Conservation (phyloP, 768 basidiomycete species). For the Amanita exitialis region DNA sequence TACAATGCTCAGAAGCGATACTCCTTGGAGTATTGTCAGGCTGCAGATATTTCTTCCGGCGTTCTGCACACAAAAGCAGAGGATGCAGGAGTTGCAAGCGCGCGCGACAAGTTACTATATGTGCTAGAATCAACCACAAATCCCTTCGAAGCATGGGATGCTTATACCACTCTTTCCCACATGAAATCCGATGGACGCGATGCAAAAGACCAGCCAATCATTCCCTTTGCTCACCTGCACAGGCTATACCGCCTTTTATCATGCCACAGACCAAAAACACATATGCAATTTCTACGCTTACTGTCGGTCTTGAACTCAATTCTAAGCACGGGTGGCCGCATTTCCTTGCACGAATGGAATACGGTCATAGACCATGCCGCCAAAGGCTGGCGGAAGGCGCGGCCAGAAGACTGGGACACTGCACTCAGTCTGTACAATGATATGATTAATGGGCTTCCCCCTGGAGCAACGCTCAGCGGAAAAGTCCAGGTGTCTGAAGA, state of each 20-base stretch:
- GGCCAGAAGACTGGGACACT: conserved; percentile 44
- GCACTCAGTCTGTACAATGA: conserved; percentile 54
- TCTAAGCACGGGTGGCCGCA: conserved; percentile 38
- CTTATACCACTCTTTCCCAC: conserved; percentile 27
- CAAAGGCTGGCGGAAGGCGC: conserved; percentile 52
- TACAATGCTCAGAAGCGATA: not conserved
- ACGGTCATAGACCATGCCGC: conserved; percentile 59
- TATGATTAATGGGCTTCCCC: conserved; percentile 36
- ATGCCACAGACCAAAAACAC: conserved; percentile 42
- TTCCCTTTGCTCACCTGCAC: conserved; percentile 43
- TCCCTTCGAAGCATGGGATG: conserved; percentile 26
- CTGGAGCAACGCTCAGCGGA: conserved; percentile 20
- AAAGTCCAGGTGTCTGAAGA: conserved; percentile 1
- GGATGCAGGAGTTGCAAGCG: conserved; percentile 4
- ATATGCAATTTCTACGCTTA: conserved; percentile 50
- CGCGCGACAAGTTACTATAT: conserved; percentile 11
- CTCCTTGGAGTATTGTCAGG: not conserved
- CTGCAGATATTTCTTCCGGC: not conserved
- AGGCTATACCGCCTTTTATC: conserved; percentile 53
- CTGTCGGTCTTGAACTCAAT: conserved; percentile 58
- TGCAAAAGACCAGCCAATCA: conserved; percentile 13
- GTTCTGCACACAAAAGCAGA: not conserved
- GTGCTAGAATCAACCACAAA: conserved; percentile 14
- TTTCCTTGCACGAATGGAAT: conserved; percentile 71
- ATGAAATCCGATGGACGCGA: conserved; percentile 15